Evolutionary conservation across 2,329 filamentous ascomycete genomes (phyloP), one percentile per base, ranked within the genome.

Genomic region (Cadophora luteo-olivacea): DNA sequence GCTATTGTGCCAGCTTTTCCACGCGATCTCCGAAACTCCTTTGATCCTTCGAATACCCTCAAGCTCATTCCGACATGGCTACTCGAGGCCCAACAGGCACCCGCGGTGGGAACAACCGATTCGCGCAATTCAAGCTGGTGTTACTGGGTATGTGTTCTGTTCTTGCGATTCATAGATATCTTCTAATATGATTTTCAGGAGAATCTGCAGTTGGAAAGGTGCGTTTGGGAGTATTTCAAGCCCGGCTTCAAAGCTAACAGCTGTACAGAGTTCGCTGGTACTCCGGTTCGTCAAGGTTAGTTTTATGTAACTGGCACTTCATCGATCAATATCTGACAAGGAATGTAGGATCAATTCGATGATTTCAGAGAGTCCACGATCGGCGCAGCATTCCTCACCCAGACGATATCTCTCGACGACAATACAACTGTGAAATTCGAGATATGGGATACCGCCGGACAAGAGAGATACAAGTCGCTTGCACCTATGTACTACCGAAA

Each of bases 401-500:
- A 99, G 83, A 99, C 96, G 75, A 97, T 99, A 81, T 95, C 95
- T 68, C 91, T 99, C 82, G 95, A 98, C 81, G 96, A 98, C 80
- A 96, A 90, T 82, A 98, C 96, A 69, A 99, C 96, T 67, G 95
- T 99, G 82, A 99, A 99, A 86, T 99, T 99, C 79, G 96, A 99
- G 83, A 99, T 99, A 80, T 99, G 96, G 94, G 94, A 97, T 82
- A 99, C 96, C 11, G 96, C 96, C 72, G 96, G 96, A 72, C 96
- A 99, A 84, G 96, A 99, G 83, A 90, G 97, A 79, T 99, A 98
- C 88, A 98, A 98, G 86, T 98, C 96, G 14, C 86, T 99, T 74
- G 96, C 96, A 41, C 96, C 96, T 77, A 99, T 99, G 96, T 99
- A 99, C 86, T 99, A 99, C 84, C 87, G 97, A 77, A 99, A 99